phyloP scores from a whole-genome alignment of 148 eudicot species.

The Pouteria glomerata region DNA sequence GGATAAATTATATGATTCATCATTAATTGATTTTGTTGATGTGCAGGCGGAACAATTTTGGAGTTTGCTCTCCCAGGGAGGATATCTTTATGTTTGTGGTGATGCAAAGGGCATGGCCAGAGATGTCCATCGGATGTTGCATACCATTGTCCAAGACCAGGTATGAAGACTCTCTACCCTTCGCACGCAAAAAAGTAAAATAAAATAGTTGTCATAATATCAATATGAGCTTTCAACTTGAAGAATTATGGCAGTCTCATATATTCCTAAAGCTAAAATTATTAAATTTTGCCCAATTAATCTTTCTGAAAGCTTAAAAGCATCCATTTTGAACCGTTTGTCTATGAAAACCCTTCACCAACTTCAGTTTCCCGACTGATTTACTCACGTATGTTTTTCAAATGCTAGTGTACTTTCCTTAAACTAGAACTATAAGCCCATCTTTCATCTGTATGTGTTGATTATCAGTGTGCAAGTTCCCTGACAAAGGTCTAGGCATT shows the following conservation, averaged over 20 bases:
- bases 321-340: not conserved
- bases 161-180: conserved; percentile 26
- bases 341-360: not conserved
- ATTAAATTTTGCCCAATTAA: not conserved
- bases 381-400: too few species aligned
- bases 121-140: conserved; percentile 83
- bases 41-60: conserved; percentile 63
- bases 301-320: not conserved
- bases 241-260: not conserved
- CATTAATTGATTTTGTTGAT: not conserved
- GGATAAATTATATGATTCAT: not conserved
- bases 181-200: not conserved
- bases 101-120: conserved; percentile 96
- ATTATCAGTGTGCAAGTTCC: not conserved
- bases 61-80: conserved; percentile 63
- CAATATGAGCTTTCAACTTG: too few species aligned
- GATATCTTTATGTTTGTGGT: conserved; percentile 81
- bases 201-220: too few species aligned
- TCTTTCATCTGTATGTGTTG: not conserved
- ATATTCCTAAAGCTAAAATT: not conserved
- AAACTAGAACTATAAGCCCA: not conserved
- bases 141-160: conserved; percentile 76
- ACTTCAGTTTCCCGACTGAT: not conserved
- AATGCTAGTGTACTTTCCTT: too few species aligned
- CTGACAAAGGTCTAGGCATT: not conserved